phyloP scores from a whole-genome alignment of 495 filamentous ascomycete genomes.

The Tuber umbilicatum region DNA sequence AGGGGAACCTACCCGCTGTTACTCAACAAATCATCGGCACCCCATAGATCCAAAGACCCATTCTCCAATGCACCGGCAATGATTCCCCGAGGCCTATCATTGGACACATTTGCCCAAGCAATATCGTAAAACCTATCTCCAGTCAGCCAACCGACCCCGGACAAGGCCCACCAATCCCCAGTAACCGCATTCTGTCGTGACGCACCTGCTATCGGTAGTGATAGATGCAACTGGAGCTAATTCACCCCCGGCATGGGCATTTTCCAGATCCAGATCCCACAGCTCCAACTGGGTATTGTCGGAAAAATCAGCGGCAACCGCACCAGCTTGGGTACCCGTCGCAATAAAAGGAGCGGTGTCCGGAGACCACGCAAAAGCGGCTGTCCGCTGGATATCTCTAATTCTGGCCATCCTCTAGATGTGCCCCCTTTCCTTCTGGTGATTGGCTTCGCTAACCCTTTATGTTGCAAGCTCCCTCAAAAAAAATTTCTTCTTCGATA shows the following conservation, averaged over 20 bases:
- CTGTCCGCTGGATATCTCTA: slow-evolving; percentile 90
- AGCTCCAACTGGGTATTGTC: slow-evolving; percentile 94
- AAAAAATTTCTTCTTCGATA: slow-evolving; percentile 9
- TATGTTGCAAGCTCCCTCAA: neutral
- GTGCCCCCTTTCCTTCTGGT: slow-evolving; percentile 36
- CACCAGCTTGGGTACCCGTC: slow-evolving; percentile 91
- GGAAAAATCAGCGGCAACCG: slow-evolving; percentile 94
- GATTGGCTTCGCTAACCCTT: slow-evolving; percentile 15
- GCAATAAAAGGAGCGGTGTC: slow-evolving; percentile 72
- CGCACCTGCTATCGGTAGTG: slow-evolving; percentile 81
- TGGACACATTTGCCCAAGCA: slow-evolving; percentile 77
- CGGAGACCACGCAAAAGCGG: slow-evolving; percentile 94
- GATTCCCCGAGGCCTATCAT: slow-evolving; percentile 69
- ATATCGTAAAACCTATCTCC: slow-evolving; percentile 85
- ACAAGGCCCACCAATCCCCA: neutral
- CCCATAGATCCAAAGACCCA: slow-evolving; percentile 92
- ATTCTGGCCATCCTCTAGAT: slow-evolving; percentile 70
- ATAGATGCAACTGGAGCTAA: slow-evolving; percentile 78
- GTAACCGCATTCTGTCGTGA: neutral
- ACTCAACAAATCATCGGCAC: slow-evolving; percentile 55
- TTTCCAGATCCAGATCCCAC: slow-evolving; percentile 83
- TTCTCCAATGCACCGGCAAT: slow-evolving; percentile 95
- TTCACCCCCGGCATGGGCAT: slow-evolving; percentile 66
- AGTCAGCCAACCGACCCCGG: slow-evolving; percentile 8
- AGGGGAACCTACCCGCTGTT: slow-evolving; percentile 27